Base-by-base conservation (phyloP, 345 rosid genomes). In the Eucalyptus guilfoylei region DNA sequence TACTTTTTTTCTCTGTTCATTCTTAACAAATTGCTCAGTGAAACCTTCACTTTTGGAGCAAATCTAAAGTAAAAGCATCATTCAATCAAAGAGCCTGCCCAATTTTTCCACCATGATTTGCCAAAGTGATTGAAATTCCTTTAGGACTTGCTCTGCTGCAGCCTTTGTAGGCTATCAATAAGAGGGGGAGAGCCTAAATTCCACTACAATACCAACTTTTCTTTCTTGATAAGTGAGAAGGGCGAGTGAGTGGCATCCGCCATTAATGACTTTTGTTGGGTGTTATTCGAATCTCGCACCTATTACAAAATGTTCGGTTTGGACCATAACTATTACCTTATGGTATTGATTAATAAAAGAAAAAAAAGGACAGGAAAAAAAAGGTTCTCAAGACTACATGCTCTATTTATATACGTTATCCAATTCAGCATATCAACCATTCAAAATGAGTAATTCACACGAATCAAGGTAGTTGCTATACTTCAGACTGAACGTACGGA, bases 321-420 rank as follows among this genome's bases (percentile, higher is more conserved):
- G 3, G 0, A 76, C 15, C 28, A 23, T 72, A 37, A 37, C 1
- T 10, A 0, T 3, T 19, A 10, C 14, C 14, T 24, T 21, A 9
- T 0, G 2, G 2, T 37, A 10, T 19, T 2, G 8, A 37, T 37
- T 19, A 4, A 34, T 9, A 37, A 34, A 72, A 32, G 3, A 23
- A 23, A 3, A 5, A 6, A 76, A 0, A 23, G 5, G 7, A 2
- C 4, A 11, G 5, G 12, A 10, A 76, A 76, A 34, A 40, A 11
- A 23, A 76, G 2, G 16, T 7, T 76, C 11, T 37, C 3, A 23
- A 76, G 2, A 7, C 1, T 10, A 37, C 28, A 40, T 19, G 12
- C 45, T 72, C 45, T 1, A 72, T 9, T 9, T 0, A 2, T 7
- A 37, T 19, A 10, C 0, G 15, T 21, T 72, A 19, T 5, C 2